Evolutionary conservation across 2,329 filamentous ascomycete species (phyloP).

Genomic region (Alternaria dauci): DNA sequence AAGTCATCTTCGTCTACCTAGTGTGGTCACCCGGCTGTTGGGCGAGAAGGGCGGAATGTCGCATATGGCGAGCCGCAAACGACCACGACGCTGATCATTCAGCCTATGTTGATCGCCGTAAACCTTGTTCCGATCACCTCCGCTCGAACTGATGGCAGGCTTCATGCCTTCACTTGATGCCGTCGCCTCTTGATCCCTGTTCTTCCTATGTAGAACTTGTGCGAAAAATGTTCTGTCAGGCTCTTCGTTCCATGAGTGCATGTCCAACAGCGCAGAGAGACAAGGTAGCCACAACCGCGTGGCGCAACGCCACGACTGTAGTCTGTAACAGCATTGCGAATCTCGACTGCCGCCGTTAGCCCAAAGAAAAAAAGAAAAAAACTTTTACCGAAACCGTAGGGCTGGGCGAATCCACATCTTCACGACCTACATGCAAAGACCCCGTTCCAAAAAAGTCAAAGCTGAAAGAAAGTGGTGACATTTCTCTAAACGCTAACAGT

Average conservation of each 20-base stretch:
- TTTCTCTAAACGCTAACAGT: background rate
- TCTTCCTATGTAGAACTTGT: background rate
- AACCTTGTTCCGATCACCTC: background rate
- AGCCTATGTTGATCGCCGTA: background rate
- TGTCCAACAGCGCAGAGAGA: background rate
- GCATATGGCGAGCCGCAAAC: background rate
- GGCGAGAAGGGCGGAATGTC: background rate
- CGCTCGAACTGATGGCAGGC: background rate
- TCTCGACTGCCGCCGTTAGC: background rate
- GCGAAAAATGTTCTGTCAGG: background rate
- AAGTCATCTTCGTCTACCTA: background rate
- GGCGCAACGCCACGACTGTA: background rate
- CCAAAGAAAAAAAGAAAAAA: background rate
- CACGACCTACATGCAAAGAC: background rate
- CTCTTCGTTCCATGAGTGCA: background rate
- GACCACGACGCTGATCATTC: background rate
- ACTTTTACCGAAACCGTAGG: background rate
- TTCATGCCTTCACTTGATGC: background rate
- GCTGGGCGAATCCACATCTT: background rate
- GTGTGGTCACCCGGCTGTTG: background rate
- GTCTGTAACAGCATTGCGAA: background rate
- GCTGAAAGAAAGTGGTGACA: slow-evolving; percentile 2
- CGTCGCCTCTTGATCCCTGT: background rate
- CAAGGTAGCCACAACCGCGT: background rate
- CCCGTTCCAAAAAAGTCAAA: background rate